phyloP scores from a whole-genome alignment of 2,329 filamentous ascomycete genomes.

The Fusarium nygamai region DNA sequence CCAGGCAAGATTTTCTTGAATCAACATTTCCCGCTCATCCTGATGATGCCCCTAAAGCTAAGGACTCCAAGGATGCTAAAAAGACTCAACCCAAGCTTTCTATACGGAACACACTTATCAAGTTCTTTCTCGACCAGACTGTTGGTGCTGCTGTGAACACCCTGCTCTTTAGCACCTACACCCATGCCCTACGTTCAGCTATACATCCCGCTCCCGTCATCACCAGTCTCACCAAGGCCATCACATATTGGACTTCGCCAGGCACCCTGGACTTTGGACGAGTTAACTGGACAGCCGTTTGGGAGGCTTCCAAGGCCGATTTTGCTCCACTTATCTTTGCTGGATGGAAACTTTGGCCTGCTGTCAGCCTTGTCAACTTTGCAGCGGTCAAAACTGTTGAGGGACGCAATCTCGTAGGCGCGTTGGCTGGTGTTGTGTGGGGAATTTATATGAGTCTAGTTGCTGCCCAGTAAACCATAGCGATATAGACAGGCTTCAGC shows the following conservation, averaged over 20 bases:
- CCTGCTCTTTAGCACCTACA: slow-evolving; percentile 68
- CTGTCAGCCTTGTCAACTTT: slow-evolving; percentile 76
- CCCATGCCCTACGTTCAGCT: slow-evolving; percentile 64
- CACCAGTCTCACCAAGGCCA: slow-evolving; percentile 49
- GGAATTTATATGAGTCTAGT: slow-evolving; percentile 78
- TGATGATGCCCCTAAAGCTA: slow-evolving; percentile 49
- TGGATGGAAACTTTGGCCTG: slow-evolving; percentile 75
- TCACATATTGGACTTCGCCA: slow-evolving; percentile 50
- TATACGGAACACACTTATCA: slow-evolving; percentile 71
- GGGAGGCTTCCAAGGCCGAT: slow-evolving; percentile 60
- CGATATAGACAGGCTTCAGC: not conserved
- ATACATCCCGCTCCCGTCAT: slow-evolving; percentile 55
- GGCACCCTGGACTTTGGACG: slow-evolving; percentile 55
- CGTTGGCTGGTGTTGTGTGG: slow-evolving; percentile 77
- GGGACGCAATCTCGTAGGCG: slow-evolving; percentile 75
- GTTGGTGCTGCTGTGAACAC: slow-evolving; percentile 73
- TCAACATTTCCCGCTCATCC: slow-evolving; percentile 74
- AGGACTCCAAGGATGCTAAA: slow-evolving; percentile 40
- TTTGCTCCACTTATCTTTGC: slow-evolving; percentile 73
- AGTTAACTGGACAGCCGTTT: slow-evolving; percentile 58
- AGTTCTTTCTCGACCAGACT: slow-evolving; percentile 76
- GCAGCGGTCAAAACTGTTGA: slow-evolving; percentile 75
- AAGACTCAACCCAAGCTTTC: slow-evolving; percentile 59
- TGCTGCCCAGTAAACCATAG: slow-evolving; percentile 47
- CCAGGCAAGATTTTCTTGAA: slow-evolving; percentile 80